Evolutionary conservation across 2,329 filamentous ascomycete genomes (phyloP), one percentile per base, ranked within the genome.

Genomic region (Penicillium sp.): DNA sequence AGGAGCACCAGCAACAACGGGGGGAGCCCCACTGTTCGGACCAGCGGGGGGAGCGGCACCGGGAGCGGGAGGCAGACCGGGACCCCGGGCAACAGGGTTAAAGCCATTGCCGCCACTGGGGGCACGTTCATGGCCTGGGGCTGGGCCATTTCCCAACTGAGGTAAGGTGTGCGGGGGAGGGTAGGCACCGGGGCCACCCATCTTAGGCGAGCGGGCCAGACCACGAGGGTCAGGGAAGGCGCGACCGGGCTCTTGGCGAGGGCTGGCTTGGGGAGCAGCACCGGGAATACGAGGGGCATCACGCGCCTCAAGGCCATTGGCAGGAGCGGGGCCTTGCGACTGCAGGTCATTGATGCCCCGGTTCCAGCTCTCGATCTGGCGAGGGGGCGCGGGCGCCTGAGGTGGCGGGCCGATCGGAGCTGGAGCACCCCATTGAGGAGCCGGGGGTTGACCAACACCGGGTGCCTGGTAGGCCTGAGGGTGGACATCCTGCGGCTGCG

Each of bases 391-490:
- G 56, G 84, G 87, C 37, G 84, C 83, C 64, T 82, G 82, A 55
- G 82, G 77, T 40, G 74, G 71, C 31, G 72, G 74, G 29, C 73
- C 74, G 43, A 71, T 75, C 29, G 70, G 75, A 58, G 86, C 84
- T 47, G 91, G 89, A 55, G 87, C 89, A 59, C 89, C 90, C 93
- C 93, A 97, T 72, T 95, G 89, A 60, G 92, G 92, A 49, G 88
- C 89, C 50, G 90, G 90, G 55, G 91, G 91, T 11, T 89, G 90
- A 62, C 89, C 89, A 51, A 94, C 88, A 41, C 89, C 89, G 46
- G 87, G 85, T 51, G 87, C 85, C 74, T 96, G 92, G 68, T 97
- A 97, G 6, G 92, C 90, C 69, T 96, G 91, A 48, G 93, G 93
- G 72, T 97, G 92, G 22, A 97, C 92, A 74, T 99, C 94, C 68